phyloP scores from a whole-genome alignment of 2,329 filamentous ascomycete genomes.

The Hymenoscyphus linearis region DNA sequence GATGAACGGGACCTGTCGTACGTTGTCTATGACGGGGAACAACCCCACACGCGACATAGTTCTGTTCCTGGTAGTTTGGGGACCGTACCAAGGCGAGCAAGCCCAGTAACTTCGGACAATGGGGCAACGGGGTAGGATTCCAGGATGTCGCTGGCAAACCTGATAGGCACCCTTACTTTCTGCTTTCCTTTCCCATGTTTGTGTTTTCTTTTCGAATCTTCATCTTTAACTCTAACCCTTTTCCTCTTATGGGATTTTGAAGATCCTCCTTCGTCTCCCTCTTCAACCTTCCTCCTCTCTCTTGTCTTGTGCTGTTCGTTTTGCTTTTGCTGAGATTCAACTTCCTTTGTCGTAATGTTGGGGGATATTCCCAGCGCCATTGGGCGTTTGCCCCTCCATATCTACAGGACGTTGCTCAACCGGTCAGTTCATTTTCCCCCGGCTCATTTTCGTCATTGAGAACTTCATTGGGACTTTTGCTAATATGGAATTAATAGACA shows the following conservation, averaged over 20 bases:
- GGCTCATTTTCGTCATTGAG: neutral
- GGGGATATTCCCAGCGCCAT: conserved; percentile 13
- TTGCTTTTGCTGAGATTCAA: neutral
- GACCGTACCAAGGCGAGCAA: too few species aligned
- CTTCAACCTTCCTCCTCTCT: neutral
- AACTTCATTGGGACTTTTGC: neutral
- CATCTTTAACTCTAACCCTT: neutral
- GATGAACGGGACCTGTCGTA: neutral
- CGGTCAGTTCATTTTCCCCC: conserved; percentile 14
- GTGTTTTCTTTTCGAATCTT: neutral
- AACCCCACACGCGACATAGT: neutral
- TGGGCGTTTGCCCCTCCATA: conserved; percentile 23
- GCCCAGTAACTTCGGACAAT: neutral
- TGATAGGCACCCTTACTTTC: neutral
- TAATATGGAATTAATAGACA: conserved; percentile 18
- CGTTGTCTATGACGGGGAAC: neutral
- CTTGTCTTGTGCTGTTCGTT: neutral
- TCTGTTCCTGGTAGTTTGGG: neutral
- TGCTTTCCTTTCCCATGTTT: neutral
- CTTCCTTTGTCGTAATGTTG: conserved; percentile 1
- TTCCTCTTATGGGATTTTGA: neutral
- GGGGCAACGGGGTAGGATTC: neutral
- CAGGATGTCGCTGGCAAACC: neutral
- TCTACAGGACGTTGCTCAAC: conserved; percentile 26
- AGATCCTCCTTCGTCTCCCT: neutral